A percentile compares a stretch with the other conserved stretches of the same genome.
Conservation (phyloP, 2,329 filamentous ascomycete genomes). For the Drechslera avenae region DNA sequence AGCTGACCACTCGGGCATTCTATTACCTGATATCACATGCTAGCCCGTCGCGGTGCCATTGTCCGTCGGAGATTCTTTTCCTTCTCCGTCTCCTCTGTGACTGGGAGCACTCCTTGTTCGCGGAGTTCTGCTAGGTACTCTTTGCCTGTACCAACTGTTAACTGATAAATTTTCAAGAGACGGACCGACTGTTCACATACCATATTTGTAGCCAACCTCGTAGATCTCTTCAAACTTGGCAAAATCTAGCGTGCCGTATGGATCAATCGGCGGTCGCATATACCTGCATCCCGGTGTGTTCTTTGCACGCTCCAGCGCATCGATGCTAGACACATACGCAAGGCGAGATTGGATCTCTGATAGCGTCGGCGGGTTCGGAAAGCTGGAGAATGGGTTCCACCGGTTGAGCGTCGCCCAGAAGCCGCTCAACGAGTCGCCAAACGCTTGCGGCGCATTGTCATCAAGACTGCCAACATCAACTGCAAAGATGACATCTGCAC, state of each 20-base stretch:
- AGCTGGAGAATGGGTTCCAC: constrained; percentile 92
- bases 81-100: constrained; percentile 58
- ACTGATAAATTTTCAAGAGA: neutral
- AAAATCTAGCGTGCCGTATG: constrained; percentile 94
- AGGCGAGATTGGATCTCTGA: constrained; percentile 94
- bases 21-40: constrained; percentile 27
- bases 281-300: constrained; percentile 89
- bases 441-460: constrained; percentile 87
- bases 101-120: constrained; percentile 75
- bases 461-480: constrained; percentile 93
- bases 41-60: constrained; percentile 55
- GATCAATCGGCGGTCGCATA: constrained; percentile 93
- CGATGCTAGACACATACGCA: constrained; percentile 92
- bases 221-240: constrained; percentile 98
- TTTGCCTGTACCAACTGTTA: constrained; percentile 54
- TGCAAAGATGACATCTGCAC: constrained; percentile 92
- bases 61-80: constrained; percentile 57
- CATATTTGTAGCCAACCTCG: constrained; percentile 83
- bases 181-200: constrained; percentile 7
- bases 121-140: constrained; percentile 77
- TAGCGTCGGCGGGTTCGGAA: constrained; percentile 90
- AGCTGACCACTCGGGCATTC: constrained; percentile 15
- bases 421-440: constrained; percentile 91
- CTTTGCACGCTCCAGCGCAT: constrained; percentile 93
- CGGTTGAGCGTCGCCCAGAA: constrained; percentile 94